A percentile compares a stretch with the other conserved stretches of the same genome.
phyloP scores from a whole-genome alignment of 2,329 filamentous ascomycete species.

The Fusarium dlaminii region DNA sequence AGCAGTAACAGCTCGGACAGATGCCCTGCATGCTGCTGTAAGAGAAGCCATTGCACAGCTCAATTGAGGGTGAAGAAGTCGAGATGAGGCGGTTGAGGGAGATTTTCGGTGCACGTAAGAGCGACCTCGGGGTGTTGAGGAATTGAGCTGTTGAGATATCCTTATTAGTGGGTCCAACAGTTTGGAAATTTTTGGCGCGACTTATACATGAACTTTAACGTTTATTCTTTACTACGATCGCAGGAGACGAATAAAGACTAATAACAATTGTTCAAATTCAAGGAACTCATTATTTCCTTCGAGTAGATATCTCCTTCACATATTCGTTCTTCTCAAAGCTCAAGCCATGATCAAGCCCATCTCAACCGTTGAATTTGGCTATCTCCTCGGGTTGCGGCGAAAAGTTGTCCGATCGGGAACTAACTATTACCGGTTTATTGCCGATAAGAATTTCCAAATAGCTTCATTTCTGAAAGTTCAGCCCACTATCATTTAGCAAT shows the following conservation, averaged over 20 bases:
- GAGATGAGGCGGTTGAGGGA: slow-evolving; percentile 22
- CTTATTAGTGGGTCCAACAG: slow-evolving; percentile 37
- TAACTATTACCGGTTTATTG: slow-evolving; percentile 23
- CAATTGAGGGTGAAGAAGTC: slow-evolving; percentile 41
- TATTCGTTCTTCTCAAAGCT: not conserved
- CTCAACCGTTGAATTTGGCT: not conserved
- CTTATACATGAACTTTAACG: not conserved
- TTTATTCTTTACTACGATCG: not conserved
- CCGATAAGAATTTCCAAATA: slow-evolving; percentile 28
- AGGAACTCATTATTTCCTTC: not conserved
- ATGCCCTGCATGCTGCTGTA: slow-evolving; percentile 70
- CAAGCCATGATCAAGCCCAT: not conserved
- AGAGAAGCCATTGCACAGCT: slow-evolving; percentile 70
- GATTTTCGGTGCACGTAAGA: slow-evolving; percentile 33
- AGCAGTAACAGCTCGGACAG: slow-evolving; percentile 64
- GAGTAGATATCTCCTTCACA: no score
- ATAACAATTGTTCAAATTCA: not conserved
- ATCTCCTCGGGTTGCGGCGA: slow-evolving; percentile 20
- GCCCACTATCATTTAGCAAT: slow-evolving; percentile 9
- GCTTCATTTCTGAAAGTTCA: slow-evolving; percentile 30
- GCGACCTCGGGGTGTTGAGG: slow-evolving; percentile 37
- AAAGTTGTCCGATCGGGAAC: slow-evolving; percentile 30
- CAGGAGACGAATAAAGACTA: not conserved
- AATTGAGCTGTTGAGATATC: slow-evolving; percentile 25
- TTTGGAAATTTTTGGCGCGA: slow-evolving; percentile 47